Evolutionary conservation across 495 filamentous ascomycete species (phyloP).

Genomic region (Cryomyces minteri): DNA sequence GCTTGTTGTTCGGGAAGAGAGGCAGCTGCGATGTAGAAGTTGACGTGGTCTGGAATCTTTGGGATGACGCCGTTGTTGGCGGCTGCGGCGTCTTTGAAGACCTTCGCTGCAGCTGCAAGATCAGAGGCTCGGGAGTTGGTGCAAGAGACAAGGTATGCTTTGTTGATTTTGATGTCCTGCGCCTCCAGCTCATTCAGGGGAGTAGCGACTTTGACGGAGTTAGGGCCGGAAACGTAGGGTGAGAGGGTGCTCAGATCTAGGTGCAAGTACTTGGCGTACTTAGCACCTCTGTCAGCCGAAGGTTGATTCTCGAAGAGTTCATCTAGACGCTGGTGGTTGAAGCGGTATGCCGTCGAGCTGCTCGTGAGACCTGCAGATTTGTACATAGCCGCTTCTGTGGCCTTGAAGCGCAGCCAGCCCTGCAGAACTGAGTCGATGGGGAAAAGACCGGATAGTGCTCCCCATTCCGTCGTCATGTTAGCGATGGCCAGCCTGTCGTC

Average conservation of each 20-base stretch:
- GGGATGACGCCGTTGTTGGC: slow-evolving; percentile 32
- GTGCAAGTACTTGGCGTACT: slow-evolving; percentile 68
- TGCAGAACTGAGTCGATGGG: slow-evolving; percentile 60
- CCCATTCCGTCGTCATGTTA: slow-evolving; percentile 97
- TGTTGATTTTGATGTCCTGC: slow-evolving; percentile 57
- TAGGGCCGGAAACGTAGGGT: slow-evolving; percentile 78
- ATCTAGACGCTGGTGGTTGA: slow-evolving; percentile 55
- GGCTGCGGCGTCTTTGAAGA: slow-evolving; percentile 62
- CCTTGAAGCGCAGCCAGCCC: slow-evolving; percentile 63
- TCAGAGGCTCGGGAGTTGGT: slow-evolving; percentile 79
- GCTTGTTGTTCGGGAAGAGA: slow-evolving; percentile 60
- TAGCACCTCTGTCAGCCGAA: slow-evolving; percentile 54
- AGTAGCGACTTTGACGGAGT: slow-evolving; percentile 76
- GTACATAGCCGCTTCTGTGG: slow-evolving; percentile 46
- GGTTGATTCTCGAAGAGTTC: slow-evolving; percentile 48
- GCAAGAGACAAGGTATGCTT: slow-evolving; percentile 81
- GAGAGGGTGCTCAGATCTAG: slow-evolving; percentile 65
- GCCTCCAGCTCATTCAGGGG: slow-evolving; percentile 58
- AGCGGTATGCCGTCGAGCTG: slow-evolving; percentile 23
- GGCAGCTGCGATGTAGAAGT: slow-evolving; percentile 86
- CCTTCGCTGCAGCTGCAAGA: slow-evolving; percentile 61
- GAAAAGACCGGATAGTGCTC: slow-evolving; percentile 64
- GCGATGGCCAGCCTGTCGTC: slow-evolving; percentile 70
- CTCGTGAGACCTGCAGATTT: slow-evolving; percentile 17
- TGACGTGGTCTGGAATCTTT: slow-evolving; percentile 62